These are phyloP conservation scores for Pyrus hybrid DNA, from an alignment of 331 rosid species.

Conservation along the genomic window DNA sequence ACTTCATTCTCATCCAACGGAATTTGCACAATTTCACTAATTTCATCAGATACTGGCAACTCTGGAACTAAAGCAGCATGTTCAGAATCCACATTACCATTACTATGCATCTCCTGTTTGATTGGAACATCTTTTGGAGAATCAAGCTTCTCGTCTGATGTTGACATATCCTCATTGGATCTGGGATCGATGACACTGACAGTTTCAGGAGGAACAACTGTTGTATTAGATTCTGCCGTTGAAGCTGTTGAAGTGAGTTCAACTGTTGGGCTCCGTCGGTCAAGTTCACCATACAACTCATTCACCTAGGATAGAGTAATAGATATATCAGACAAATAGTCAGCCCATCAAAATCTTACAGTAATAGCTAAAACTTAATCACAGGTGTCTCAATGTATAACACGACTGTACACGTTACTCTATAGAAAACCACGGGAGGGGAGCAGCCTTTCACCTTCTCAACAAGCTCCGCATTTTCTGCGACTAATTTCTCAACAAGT, in stretches of 20 bases:
- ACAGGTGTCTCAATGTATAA: neutral
- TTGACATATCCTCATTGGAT: slow-evolving; percentile 18
- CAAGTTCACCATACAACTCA: slow-evolving; percentile 45
- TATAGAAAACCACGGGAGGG: neutral
- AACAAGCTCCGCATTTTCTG: slow-evolving; percentile 82
- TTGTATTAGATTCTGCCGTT: slow-evolving; percentile 11
- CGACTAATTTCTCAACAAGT: slow-evolving; percentile 56
- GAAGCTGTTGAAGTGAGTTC: slow-evolving; percentile 16
- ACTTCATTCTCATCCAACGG: slow-evolving; percentile 47
- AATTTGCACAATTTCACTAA: slow-evolving; percentile 67
- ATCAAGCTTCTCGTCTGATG: slow-evolving; percentile 18
- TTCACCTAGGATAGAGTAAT: slow-evolving; percentile 38
- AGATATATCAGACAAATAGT: neutral
- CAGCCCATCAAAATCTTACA: neutral
- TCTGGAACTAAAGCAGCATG: slow-evolving; percentile 10
- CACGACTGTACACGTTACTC: neutral
- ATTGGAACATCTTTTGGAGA: slow-evolving; percentile 23
- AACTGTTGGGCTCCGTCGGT: slow-evolving; percentile 21
- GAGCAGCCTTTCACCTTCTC: slow-evolving; percentile 61
- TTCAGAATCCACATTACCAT: slow-evolving; percentile 9
- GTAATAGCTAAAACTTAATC: neutral
- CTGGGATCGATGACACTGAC: neutral
- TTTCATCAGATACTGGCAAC: slow-evolving; percentile 22
- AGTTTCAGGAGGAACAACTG: slow-evolving; percentile 21
- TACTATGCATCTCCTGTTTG: slow-evolving; percentile 21